Conservation (phyloP, 805 yeast genomes). For the Ogataea ramenticola region DNA sequence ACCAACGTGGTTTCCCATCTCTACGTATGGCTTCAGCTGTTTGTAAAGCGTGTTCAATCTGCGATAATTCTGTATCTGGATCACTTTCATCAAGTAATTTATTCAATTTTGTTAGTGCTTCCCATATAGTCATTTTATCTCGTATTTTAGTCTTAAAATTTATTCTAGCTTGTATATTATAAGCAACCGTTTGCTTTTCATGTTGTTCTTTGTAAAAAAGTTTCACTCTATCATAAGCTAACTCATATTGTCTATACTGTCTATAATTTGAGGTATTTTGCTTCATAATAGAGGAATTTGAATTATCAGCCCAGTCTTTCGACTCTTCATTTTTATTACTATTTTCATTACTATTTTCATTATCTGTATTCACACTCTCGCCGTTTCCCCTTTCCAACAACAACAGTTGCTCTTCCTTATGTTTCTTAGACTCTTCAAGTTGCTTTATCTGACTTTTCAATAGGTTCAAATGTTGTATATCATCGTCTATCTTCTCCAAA, state of each 20-base stretch:
- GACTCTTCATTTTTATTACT: constrained; percentile 1
- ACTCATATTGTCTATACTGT: constrained; percentile 56
- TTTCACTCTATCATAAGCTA: constrained; percentile 63
- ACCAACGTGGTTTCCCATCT: constrained; percentile 68
- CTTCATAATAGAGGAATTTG: not conserved
- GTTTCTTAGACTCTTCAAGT: constrained; percentile 10
- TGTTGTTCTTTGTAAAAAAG: constrained; percentile 64
- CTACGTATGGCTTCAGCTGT: constrained; percentile 68
- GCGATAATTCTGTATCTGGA: constrained; percentile 70
- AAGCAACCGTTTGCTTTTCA: constrained; percentile 62
- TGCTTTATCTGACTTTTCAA: constrained; percentile 24
- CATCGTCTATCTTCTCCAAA: constrained; percentile 34
- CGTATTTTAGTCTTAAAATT: constrained; percentile 62
- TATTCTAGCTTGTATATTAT: constrained; percentile 62
- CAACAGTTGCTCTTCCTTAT: constrained; percentile 7
- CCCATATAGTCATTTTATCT: constrained; percentile 68
- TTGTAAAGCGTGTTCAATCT: constrained; percentile 68
- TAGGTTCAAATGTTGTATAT: constrained; percentile 33
- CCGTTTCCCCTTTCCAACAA: constrained; percentile 4
- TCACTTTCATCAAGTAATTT: constrained; percentile 63
- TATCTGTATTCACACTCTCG: too few species aligned
- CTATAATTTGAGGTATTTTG: constrained; percentile 10
- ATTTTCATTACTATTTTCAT: too few species aligned
- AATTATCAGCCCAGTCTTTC: constrained; percentile 1
- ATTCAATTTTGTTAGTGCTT: constrained; percentile 55